Evolutionary conservation across 2,329 filamentous ascomycete species (phyloP).

Genomic region (Juglanconis oblonga): DNA sequence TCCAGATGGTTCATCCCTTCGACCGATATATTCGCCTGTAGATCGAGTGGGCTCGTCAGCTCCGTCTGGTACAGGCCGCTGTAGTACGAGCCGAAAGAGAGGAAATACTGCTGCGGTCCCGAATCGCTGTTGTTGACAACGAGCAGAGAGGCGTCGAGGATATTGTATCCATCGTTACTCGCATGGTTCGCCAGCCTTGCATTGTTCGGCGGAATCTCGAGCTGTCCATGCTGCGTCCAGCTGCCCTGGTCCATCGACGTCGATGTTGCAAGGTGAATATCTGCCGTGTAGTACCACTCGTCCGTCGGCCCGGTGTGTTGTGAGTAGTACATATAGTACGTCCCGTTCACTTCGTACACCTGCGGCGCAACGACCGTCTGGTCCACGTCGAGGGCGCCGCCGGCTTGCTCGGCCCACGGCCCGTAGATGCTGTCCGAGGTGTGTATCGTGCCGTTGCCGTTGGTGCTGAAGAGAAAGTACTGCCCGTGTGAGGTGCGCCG

Average conservation of each 20-base stretch:
- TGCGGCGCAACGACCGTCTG: conserved; percentile 6
- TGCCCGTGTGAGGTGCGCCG: background rate
- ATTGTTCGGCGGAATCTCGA: conserved; percentile 3
- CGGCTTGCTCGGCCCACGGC: background rate
- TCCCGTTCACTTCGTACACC: conserved; percentile 1
- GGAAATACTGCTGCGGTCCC: conserved; percentile 23
- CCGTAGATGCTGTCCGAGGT: background rate
- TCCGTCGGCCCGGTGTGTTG: background rate
- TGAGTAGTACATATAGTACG: conserved; percentile 10
- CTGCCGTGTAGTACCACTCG: background rate
- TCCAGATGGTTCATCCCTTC: conserved; percentile 4
- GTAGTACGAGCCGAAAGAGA: conserved; percentile 64
- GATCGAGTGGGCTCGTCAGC: background rate
- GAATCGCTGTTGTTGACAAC: background rate
- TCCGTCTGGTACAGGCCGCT: conserved; percentile 46
- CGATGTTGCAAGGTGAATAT: conserved; percentile 50
- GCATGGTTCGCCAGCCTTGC: background rate
- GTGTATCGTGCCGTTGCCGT: conserved; percentile 7
- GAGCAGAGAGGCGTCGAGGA: conserved; percentile 6
- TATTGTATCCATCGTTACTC: background rate
- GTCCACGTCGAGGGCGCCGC: background rate
- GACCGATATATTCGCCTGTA: background rate
- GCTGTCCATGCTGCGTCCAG: conserved; percentile 49
- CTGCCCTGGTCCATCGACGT: conserved; percentile 29
- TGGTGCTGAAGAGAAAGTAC: conserved; percentile 12